Evolutionary conservation across 495 filamentous ascomycete genomes (phyloP), one percentile per base, ranked within the genome.

Genomic region (Penicillium psychrofluorescens): DNA sequence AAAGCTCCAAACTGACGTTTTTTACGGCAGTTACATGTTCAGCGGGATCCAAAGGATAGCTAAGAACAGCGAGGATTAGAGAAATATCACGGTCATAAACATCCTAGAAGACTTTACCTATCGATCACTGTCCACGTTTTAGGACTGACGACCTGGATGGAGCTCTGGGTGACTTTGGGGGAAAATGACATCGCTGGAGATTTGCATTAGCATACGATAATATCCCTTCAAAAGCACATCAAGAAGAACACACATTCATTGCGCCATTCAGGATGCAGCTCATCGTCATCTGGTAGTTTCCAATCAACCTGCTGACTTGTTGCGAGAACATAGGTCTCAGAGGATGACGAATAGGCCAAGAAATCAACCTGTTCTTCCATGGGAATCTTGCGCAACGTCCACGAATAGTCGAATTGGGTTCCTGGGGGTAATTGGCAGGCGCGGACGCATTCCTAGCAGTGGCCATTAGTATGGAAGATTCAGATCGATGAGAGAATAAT

Each of bases 1-100:
- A 95, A 10, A 92, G 73, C 58, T 95, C 94, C 11, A 99, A 75
- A 44, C 86, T 83, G 38, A 97, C 72, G 1, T 83, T 86, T 58
- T 90, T 81, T 40, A 96, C 74, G 29, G 85, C 86, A 51, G 90
- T 81, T 4, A 95, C 67, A 33, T 79, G 76, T 63, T 95, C 90
- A 44, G 77, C 79, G 2, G 79, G 70, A 37, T 84, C 85, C 53
- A 94, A 70, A 13, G 59, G 37, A 48, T 71, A 73, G 48, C 62
- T 75, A 49, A 30, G 15, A 40, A 15, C n/a, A 22, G 4, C 22
- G 22, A 22, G 4, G 22, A 10, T 36, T 35, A 35, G 39, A 22
- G 22, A 22, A 22, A 22, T 22, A 22, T 22, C 22, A 3, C 22
- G 22, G 4, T 6, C 4, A 22, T 22, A 3, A 6, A 22, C 2